These are phyloP conservation scores for Reticulascus tulasneorum DNA, from an alignment of 2,329 filamentous ascomycete genomes.

Conservation along the genomic window DNA sequence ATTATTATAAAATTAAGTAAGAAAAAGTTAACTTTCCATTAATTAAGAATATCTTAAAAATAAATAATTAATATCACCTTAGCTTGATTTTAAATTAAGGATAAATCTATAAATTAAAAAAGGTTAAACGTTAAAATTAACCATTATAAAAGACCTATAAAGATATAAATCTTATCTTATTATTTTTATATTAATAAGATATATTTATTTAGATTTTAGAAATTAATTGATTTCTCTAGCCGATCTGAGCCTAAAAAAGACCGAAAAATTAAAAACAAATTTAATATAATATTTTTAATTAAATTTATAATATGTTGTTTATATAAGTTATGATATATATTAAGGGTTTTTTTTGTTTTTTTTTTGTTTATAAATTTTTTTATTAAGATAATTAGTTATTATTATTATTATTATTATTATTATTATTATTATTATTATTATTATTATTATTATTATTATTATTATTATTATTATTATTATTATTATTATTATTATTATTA, in stretches of 20 bases:
- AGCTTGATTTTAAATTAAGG: neutral
- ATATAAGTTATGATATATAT: too few relatives aligned
- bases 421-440: neutral
- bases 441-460: neutral
- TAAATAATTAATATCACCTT: neutral
- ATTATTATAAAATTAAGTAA: too few relatives aligned
- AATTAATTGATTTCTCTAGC: neutral
- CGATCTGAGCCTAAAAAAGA: neutral
- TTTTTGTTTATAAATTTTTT: neutral
- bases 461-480: neutral
- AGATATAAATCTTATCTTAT: neutral
- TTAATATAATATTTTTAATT: too few relatives aligned
- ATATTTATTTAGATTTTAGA: too few relatives aligned
- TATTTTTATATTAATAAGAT: neutral
- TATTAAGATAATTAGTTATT: neutral
- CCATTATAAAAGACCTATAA: neutral
- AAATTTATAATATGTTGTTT: too few relatives aligned
- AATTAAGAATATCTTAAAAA: conserved; percentile 11
- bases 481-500: neutral
- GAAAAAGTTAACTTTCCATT: neutral
- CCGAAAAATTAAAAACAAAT: too few relatives aligned
- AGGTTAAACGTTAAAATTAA: neutral
- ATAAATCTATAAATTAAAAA: conserved; percentile 1
- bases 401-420: neutral
- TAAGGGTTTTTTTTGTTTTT: too few relatives aligned